Evolutionary conservation across 164 flowering plant species (phyloP).

Genomic region (Warburgia ugandensis): DNA sequence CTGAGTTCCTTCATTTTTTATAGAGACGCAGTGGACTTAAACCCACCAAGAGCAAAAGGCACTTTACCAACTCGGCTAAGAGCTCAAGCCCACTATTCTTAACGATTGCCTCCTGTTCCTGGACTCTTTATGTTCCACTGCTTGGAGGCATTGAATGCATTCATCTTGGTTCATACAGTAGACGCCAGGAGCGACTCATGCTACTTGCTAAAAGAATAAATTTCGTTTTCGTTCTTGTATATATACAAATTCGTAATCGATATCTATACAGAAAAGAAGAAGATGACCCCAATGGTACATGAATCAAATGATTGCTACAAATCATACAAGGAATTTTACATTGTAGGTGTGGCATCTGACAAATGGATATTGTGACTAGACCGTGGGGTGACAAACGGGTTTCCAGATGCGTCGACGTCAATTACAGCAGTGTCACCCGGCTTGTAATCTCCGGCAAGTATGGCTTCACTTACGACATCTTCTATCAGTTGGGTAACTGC

Average conservation of each 20-base stretch:
- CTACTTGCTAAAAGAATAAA: too few species aligned
- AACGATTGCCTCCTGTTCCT: too few species aligned
- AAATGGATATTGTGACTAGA: slow-evolving; percentile 28
- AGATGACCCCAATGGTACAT: neutral
- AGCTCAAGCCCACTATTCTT: too few species aligned
- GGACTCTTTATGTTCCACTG: too few species aligned
- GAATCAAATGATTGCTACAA: neutral
- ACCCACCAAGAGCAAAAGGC: too few species aligned
- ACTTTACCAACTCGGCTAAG: too few species aligned
- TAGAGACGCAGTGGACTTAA: too few species aligned
- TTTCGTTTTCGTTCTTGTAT: too few species aligned
- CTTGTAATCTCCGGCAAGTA: slow-evolving; percentile 52
- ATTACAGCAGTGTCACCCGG: slow-evolving; percentile 63
- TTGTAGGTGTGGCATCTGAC: slow-evolving; percentile 33
- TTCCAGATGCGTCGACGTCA: slow-evolving; percentile 63
- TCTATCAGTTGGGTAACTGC: slow-evolving; percentile 61
- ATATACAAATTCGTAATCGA: slow-evolving; percentile 6
- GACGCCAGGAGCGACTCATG: too few species aligned
- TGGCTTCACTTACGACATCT: slow-evolving; percentile 66
- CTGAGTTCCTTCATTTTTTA: too few species aligned
- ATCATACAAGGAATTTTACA: neutral
- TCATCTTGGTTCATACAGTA: too few species aligned
- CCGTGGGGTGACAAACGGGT: slow-evolving; percentile 37
- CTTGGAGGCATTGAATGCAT: too few species aligned
- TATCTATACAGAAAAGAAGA: slow-evolving; percentile 10